phyloP scores from a whole-genome alignment of 2,329 filamentous ascomycete species.

The Fusarium sublunatum region DNA sequence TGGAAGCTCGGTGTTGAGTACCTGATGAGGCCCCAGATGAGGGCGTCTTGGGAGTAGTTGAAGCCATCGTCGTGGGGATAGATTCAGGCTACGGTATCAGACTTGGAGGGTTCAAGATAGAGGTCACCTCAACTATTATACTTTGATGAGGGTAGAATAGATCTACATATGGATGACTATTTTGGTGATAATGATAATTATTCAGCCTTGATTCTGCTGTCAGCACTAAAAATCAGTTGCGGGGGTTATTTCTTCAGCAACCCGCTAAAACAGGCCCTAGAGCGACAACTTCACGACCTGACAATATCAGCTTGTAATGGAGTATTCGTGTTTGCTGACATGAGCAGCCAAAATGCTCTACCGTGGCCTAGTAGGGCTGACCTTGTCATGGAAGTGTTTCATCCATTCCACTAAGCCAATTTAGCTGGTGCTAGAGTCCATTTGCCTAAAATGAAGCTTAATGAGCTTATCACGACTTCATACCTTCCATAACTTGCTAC shows the following conservation, averaged over 20 bases:
- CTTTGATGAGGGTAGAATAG: not conserved
- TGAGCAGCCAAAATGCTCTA: too few species aligned
- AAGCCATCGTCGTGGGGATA: slow-evolving; percentile 21
- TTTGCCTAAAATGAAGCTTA: not conserved
- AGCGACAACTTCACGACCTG: not conserved
- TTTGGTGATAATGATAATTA: not conserved
- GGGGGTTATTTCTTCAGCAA: not conserved
- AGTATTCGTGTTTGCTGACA: too few species aligned
- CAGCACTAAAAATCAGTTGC: slow-evolving; percentile 23
- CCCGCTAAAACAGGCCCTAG: not conserved
- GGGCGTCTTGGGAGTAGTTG: slow-evolving; percentile 16
- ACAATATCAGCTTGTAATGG: too few species aligned
- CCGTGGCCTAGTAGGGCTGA: not conserved
- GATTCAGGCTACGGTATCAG: not conserved
- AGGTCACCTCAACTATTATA: slow-evolving; percentile 5
- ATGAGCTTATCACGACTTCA: slow-evolving; percentile 9
- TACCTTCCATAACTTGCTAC: not conserved
- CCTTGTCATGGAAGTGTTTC: not conserved
- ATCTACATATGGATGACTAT: slow-evolving; percentile 1
- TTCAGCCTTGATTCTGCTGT: slow-evolving; percentile 3
- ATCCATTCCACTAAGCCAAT: too few species aligned
- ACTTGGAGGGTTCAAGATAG: not conserved
- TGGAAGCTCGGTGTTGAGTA: not conserved
- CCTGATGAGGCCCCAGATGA: slow-evolving; percentile 27
- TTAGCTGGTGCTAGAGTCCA: too few species aligned